Percentiles rank a stretch among this genome's conserved stretches.
Evolutionary conservation across 2,329 filamentous ascomycete species (phyloP).

Genomic region (Phaeosphaeriaceae sp.): DNA sequence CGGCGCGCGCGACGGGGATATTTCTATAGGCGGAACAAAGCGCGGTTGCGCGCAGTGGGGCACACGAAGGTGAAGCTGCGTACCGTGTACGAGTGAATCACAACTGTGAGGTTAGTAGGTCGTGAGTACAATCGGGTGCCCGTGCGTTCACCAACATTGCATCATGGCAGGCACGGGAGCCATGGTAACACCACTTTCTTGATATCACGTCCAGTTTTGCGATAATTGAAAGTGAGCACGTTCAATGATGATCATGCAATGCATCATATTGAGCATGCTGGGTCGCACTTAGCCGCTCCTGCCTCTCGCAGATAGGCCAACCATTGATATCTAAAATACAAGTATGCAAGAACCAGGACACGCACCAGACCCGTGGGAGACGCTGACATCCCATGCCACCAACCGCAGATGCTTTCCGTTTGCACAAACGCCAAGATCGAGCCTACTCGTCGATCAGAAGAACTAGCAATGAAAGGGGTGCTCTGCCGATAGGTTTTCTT

Average conservation of each 20-base stretch:
- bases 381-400: neutral
- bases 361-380: neutral
- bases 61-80: neutral
- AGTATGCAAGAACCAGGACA: neutral
- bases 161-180: neutral
- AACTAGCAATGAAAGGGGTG: neutral
- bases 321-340: constrained; percentile 4
- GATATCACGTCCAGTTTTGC: neutral
- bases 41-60: constrained; percentile 11
- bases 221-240: neutral
- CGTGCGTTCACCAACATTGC: neutral
- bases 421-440: neutral
- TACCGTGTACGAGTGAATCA: neutral
- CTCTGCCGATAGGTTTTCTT: neutral
- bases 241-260: neutral
- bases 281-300: neutral
- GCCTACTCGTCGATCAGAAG: neutral
- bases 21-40: constrained; percentile 4
- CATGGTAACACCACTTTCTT: neutral
- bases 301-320: neutral
- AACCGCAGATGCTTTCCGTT: neutral
- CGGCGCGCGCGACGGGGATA: neutral
- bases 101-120: too few relatives aligned
- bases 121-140: neutral
- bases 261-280: neutral